Evolutionary conservation across 176 grass and related monocot species (phyloP).

Genomic region (Alopecurus myosuroides): DNA sequence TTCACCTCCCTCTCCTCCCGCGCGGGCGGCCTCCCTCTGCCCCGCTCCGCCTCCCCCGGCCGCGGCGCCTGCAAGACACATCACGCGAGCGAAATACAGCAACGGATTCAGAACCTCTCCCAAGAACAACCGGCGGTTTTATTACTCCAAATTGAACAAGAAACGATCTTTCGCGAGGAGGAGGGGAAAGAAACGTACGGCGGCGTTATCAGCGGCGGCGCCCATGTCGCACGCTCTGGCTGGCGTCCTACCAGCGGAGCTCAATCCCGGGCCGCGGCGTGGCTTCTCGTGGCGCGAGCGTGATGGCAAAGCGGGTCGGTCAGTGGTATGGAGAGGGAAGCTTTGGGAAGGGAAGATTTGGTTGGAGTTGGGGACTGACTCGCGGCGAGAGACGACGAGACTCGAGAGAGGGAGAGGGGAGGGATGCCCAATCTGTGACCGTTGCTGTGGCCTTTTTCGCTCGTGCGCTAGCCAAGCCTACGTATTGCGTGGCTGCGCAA

Average conservation of each 20-base stretch:
- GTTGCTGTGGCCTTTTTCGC: slow-evolving; percentile 75
- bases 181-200: background rate
- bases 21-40: background rate
- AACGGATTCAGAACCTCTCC: background rate
- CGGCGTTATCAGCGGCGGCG: slow-evolving; percentile 43
- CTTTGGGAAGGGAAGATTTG: slow-evolving; percentile 16
- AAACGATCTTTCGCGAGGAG: background rate
- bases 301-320: background rate
- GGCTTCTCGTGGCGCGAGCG: background rate
- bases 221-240: slow-evolving; percentile 22
- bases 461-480: background rate
- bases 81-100: background rate
- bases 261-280: background rate
- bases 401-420: background rate
- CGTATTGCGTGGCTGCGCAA: background rate
- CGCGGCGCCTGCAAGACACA: slow-evolving; percentile 17
- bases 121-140: background rate
- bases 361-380: background rate
- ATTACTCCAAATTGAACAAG: slow-evolving; percentile 2
- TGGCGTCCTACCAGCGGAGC: background rate
- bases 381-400: background rate
- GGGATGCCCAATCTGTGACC: slow-evolving; percentile 39
- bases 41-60: slow-evolving; percentile 17
- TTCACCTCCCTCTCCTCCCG: slow-evolving; percentile 24
- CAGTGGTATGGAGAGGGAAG: background rate